phyloP scores from a whole-genome alignment of 176 grass and related monocot genomes.

The Hordeum marinum region DNA sequence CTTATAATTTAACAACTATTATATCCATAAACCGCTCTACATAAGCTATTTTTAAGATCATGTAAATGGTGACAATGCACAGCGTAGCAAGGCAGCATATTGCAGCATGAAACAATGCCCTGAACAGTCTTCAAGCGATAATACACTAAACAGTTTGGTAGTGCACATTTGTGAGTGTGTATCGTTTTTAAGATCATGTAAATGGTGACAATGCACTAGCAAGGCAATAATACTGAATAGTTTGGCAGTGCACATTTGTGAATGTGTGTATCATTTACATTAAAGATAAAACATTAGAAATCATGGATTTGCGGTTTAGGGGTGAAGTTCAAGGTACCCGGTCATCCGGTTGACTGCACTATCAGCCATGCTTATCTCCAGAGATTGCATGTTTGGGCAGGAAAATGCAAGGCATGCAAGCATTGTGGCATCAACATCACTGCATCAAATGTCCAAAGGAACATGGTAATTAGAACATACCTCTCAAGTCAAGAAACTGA shows the following conservation, averaged over 20 bases:
- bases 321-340: slow-evolving; percentile 47
- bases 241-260: not conserved
- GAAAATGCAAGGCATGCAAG: slow-evolving; percentile 85
- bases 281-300: not conserved
- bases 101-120: slow-evolving; percentile 7
- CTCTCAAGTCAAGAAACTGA: not conserved
- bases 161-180: not conserved
- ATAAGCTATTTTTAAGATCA: not conserved
- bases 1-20: not conserved
- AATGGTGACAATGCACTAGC: no score
- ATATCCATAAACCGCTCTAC: not conserved
- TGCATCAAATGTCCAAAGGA: slow-evolving; percentile 44
- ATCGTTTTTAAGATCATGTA: not conserved
- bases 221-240: not conserved
- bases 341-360: slow-evolving; percentile 61
- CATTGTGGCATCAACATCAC: slow-evolving; percentile 75
- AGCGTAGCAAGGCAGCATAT: not conserved
- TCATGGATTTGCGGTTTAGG: not conserved
- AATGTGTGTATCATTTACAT: not conserved
- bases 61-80: not conserved
- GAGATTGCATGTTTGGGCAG: slow-evolving; percentile 60
- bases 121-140: not conserved
- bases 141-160: not conserved
- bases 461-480: slow-evolving; percentile 19
- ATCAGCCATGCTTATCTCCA: slow-evolving; percentile 59